A percentile compares a stretch with the other conserved stretches of the same genome.
phyloP scores from a whole-genome alignment of 192 early-diverging fungal species.

The Podila clonocystis region DNA sequence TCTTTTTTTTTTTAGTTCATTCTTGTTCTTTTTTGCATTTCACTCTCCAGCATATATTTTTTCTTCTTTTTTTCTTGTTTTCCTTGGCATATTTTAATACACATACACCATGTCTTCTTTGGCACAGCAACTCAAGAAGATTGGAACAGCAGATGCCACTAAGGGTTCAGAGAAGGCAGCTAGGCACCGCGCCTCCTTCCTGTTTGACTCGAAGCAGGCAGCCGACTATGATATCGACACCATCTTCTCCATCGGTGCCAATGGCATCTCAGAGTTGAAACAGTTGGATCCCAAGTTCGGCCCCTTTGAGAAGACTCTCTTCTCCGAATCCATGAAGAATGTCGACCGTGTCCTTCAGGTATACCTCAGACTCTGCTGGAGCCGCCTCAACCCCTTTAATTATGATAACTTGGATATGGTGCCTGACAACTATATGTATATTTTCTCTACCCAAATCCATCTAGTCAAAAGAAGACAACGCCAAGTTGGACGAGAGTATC shows the following conservation, averaged over 20 bases:
- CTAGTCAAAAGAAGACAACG: slow-evolving; percentile 84
- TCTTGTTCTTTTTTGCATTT: slow-evolving; percentile 2
- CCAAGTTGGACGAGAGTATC: slow-evolving; percentile 81
- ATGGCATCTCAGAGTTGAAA: slow-evolving; percentile 80
- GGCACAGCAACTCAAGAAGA: slow-evolving; percentile 71
- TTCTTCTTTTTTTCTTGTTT: neutral
- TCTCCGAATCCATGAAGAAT: slow-evolving; percentile 82
- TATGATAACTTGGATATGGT: neutral
- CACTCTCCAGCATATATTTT: neutral
- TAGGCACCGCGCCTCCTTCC: slow-evolving; percentile 76
- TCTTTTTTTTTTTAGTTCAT: slow-evolving; percentile 1
- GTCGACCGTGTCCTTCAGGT: slow-evolving; percentile 81
- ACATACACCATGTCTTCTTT: slow-evolving; percentile 65
- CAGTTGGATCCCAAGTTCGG: slow-evolving; percentile 71
- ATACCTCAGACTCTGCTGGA: no score
- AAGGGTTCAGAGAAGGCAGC: slow-evolving; percentile 64
- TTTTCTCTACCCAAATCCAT: neutral
- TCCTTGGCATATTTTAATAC: neutral
- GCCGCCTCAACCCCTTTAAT: no score
- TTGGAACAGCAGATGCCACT: slow-evolving; percentile 67
- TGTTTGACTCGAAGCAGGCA: slow-evolving; percentile 85
- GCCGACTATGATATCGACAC: slow-evolving; percentile 90
- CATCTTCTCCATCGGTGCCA: slow-evolving; percentile 84
- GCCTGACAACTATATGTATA: no score
- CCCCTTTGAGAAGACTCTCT: slow-evolving; percentile 77